Percentiles rank a stretch among this genome's conserved stretches.
phyloP scores from a whole-genome alignment of 306 rosid genomes.

The Trifolium dubium region DNA sequence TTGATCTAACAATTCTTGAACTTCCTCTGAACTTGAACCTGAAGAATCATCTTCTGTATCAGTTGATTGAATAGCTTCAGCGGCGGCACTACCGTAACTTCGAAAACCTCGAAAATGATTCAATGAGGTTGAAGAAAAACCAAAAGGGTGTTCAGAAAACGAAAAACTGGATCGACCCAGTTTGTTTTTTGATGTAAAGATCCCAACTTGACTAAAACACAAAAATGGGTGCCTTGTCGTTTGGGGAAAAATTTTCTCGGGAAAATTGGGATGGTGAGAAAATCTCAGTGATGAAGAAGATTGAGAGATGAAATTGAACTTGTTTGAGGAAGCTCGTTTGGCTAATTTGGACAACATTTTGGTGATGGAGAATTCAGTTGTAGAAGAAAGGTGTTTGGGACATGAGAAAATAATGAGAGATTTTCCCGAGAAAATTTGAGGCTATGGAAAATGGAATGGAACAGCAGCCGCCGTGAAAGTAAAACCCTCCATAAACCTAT shows the following conservation, averaged over 20 bases:
- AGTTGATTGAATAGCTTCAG: conserved; percentile 70
- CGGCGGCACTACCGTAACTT: conserved; percentile 63
- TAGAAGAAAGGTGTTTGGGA: background rate
- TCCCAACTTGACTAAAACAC: conserved; percentile 38
- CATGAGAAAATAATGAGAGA: conserved; percentile 2
- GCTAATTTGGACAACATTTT: conserved; percentile 70
- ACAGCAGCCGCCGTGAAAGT: conserved; percentile 53
- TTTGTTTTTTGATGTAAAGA: conserved; percentile 27
- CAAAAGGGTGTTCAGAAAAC: conserved; percentile 36
- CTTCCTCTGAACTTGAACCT: conserved; percentile 64
- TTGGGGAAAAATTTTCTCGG: conserved; percentile 39
- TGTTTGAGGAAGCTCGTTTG: conserved; percentile 57
- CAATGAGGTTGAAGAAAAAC: conserved; percentile 35
- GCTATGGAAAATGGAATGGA: background rate
- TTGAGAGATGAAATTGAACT: conserved; percentile 34
- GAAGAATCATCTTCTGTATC: conserved; percentile 71
- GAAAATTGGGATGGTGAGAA: conserved; percentile 32
- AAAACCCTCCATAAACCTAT: conserved; percentile 79
- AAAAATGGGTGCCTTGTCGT: background rate
- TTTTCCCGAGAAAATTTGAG: conserved; percentile 20
- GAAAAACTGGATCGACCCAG: conserved; percentile 46
- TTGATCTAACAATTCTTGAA: conserved; percentile 56
- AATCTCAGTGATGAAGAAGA: conserved; percentile 32
- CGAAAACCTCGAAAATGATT: conserved; percentile 45
- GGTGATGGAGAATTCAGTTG: conserved; percentile 18